These are phyloP conservation scores for Fusarium circinatum DNA, from an alignment of 2,329 filamentous ascomycete species.

Conservation along the genomic window DNA sequence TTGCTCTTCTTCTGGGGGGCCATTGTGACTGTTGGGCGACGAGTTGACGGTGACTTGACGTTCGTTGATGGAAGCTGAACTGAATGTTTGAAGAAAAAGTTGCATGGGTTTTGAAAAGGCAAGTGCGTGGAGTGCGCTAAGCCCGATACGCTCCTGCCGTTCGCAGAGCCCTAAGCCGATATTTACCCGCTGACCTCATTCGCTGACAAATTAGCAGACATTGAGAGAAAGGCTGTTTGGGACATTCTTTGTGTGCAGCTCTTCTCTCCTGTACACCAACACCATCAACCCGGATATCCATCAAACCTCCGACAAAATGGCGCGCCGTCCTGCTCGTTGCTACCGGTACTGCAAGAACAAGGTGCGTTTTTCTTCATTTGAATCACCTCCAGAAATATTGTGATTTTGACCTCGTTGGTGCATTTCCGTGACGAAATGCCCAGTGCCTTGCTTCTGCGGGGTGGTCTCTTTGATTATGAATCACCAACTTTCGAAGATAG, in stretches of 20 bases:
- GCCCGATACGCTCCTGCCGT: not conserved
- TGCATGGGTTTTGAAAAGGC: not conserved
- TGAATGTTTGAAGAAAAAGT: conserved; percentile 33
- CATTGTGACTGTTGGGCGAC: conserved; percentile 65
- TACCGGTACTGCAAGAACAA: conserved; percentile 99
- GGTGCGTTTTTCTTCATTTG: conserved; percentile 66
- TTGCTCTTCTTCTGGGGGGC: conserved; percentile 80
- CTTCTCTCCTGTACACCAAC: conserved; percentile 43
- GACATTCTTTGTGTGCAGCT: not conserved
- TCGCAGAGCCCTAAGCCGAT: not conserved
- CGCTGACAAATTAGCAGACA: not conserved
- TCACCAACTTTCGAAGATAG: not conserved
- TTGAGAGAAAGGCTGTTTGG: not conserved
- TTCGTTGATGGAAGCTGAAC: conserved; percentile 44
- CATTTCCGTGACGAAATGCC: conserved; percentile 20
- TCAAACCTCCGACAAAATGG: conserved; percentile 86
- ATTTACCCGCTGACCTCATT: not conserved
- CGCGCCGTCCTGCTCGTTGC: conserved; percentile 98
- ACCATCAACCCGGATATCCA: conserved; percentile 52
- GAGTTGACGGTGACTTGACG: conserved; percentile 46
- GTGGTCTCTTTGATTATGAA: conserved; percentile 1
- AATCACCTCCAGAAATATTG: conserved; percentile 19
- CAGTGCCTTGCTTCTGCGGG: conserved; percentile 2
- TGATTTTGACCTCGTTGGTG: conserved; percentile 8
- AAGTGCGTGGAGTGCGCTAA: not conserved